Evolutionary conservation across 768 basidiomycete genomes (phyloP).

Genomic region (Russula brevipes): DNA sequence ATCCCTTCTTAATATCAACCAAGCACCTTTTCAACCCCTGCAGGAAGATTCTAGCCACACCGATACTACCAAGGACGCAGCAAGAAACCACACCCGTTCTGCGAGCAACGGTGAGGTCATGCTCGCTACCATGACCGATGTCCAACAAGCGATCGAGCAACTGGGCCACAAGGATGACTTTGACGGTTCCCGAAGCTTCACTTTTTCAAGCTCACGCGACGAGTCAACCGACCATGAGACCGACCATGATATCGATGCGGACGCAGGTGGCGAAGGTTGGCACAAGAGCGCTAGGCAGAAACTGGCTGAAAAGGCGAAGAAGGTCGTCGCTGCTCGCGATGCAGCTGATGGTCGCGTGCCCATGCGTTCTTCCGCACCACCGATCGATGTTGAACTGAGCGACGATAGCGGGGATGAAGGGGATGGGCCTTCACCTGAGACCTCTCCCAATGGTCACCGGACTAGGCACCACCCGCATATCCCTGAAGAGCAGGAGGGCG

Average conservation of each 20-base stretch:
- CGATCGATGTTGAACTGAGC: constrained; percentile 70
- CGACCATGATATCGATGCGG: constrained; percentile 48
- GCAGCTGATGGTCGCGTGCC: constrained; percentile 36
- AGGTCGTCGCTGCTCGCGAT: constrained; percentile 49
- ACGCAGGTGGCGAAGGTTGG: constrained; percentile 51
- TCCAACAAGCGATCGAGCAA: constrained; percentile 87
- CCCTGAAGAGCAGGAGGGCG: constrained; percentile 65
- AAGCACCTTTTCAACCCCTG: constrained; percentile 39
- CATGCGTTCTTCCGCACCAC: constrained; percentile 42
- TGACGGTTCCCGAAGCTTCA: constrained; percentile 65
- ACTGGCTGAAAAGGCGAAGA: constrained; percentile 64
- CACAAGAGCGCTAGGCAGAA: constrained; percentile 60
- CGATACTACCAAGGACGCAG: background rate
- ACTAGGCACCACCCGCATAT: constrained; percentile 48
- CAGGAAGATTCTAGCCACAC: constrained; percentile 37
- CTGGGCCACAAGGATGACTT: constrained; percentile 53
- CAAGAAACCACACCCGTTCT: background rate
- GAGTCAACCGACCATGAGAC: constrained; percentile 46
- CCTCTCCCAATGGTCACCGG: background rate
- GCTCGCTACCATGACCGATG: constrained; percentile 85
- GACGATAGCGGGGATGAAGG: constrained; percentile 78
- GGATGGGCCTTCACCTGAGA: constrained; percentile 26
- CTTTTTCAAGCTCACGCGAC: constrained; percentile 65
- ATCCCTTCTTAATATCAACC: background rate
- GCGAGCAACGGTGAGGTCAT: constrained; percentile 54